These are phyloP conservation scores for Verticillium zaregamsianum DNA, from an alignment of 2,329 filamentous ascomycete genomes.

Conservation along the genomic window DNA sequence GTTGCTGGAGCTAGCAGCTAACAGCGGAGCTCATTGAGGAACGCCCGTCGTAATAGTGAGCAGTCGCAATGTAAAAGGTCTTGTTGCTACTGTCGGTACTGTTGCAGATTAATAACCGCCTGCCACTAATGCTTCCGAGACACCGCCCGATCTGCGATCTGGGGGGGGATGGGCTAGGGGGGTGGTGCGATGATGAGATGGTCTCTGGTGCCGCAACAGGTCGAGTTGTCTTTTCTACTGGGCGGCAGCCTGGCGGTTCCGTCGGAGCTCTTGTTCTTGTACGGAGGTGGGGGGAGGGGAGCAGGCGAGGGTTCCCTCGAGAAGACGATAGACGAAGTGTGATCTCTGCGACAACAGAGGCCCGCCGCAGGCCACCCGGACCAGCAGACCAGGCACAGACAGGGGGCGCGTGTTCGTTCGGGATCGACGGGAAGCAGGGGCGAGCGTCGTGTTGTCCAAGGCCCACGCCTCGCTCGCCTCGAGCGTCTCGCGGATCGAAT, in stretches of 20 bases:
- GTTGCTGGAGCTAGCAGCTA: not conserved
- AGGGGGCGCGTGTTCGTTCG: not conserved
- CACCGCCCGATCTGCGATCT: not conserved
- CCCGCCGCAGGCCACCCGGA: not conserved
- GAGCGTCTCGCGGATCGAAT: not conserved
- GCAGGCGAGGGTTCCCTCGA: not conserved
- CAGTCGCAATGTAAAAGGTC: not conserved
- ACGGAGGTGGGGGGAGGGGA: not conserved
- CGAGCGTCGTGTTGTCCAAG: not conserved
- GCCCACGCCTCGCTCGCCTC: not conserved
- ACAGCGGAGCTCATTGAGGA: not conserved
- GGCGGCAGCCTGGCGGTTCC: not conserved
- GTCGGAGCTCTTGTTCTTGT: not conserved
- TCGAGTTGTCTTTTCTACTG: not conserved
- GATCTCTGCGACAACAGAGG: not conserved
- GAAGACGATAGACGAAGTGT: not conserved
- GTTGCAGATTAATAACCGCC: slow-evolving; percentile 4
- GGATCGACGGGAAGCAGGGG: not conserved
- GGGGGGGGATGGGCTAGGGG: not conserved
- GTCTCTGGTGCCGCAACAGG: not conserved
- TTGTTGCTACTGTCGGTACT: not conserved
- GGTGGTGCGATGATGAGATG: not conserved
- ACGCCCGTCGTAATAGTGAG: not conserved
- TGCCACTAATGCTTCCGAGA: slow-evolving; percentile 1
- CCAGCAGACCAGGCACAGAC: not conserved